Evolutionary conservation across 306 rosid genomes (phyloP).

Genomic region (Quercus dentata): DNA sequence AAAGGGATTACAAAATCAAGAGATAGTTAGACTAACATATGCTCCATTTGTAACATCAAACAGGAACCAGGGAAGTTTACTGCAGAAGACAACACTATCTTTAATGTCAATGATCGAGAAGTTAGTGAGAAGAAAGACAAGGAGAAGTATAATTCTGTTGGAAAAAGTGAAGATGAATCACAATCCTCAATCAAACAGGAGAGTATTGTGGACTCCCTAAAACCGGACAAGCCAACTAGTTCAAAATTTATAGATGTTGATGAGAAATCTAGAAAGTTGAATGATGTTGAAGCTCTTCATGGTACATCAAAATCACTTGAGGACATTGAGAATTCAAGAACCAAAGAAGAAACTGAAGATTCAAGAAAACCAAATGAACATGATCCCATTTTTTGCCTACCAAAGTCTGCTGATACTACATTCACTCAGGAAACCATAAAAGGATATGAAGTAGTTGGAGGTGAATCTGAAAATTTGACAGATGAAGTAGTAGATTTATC

Average conservation of each 20-base stretch:
- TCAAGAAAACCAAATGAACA: not conserved
- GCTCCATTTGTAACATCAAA: constrained; percentile 1
- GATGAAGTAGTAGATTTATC: too few species aligned
- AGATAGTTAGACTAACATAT: not conserved
- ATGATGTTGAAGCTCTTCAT: constrained; percentile 14
- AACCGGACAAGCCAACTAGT: not conserved
- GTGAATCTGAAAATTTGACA: not conserved
- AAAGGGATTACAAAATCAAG: not conserved
- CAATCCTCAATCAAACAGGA: constrained; percentile 3
- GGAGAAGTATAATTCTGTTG: constrained; percentile 11
- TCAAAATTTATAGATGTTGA: not conserved
- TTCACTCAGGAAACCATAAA: not conserved
- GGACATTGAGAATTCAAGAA: not conserved
- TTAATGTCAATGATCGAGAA: constrained; percentile 11
- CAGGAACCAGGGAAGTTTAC: constrained; percentile 26
- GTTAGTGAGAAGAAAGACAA: not conserved
- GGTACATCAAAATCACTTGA: not conserved
- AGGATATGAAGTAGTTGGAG: not conserved
- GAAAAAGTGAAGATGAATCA: constrained; percentile 19
- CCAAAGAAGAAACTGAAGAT: not conserved
- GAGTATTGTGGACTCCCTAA: not conserved
- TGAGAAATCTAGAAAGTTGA: constrained; percentile 11
- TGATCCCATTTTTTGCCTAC: not conserved
- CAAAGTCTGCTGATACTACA: not conserved
- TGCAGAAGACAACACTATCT: constrained; percentile 19